These are phyloP conservation scores for Salix arbutifolia DNA, from an alignment of 345 rosid species.

Conservation along the genomic window DNA sequence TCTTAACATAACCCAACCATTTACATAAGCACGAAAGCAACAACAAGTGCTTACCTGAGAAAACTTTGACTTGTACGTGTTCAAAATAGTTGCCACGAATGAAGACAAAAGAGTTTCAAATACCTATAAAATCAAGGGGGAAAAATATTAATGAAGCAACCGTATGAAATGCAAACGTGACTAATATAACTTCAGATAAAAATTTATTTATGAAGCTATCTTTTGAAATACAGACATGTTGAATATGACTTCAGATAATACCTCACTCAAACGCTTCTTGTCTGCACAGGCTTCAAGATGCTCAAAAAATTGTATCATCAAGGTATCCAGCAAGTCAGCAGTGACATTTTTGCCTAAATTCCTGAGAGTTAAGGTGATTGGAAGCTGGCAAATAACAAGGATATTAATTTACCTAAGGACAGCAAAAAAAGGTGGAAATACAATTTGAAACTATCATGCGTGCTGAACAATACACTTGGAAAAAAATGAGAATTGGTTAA, in stretches of 20 bases:
- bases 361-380: conserved; percentile 39
- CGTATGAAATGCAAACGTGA: not conserved
- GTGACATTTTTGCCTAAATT: conserved; percentile 36
- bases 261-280: conserved; percentile 60
- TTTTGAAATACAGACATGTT: not conserved
- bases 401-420: not conserved
- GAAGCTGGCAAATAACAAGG: conserved; percentile 40
- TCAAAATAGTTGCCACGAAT: conserved; percentile 52
- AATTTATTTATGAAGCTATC: not conserved
- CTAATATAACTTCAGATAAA: not conserved
- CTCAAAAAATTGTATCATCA: conserved; percentile 70
- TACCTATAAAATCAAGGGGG: conserved; percentile 39
- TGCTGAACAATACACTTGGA: not conserved
- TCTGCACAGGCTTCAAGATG: conserved; percentile 72
- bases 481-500: not conserved
- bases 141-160: not conserved
- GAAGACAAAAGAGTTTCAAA: conserved; percentile 67
- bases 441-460: not conserved
- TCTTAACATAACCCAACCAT: no score
- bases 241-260: conserved; percentile 20
- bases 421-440: not conserved
- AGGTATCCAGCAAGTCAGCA: conserved; percentile 64
- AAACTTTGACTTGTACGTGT: conserved; percentile 76
- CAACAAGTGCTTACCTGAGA: conserved; percentile 51
- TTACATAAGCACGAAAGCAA: no score